Base-by-base conservation (phyloP, 2,329 filamentous ascomycete genomes). In the Fusarium virguliforme region DNA sequence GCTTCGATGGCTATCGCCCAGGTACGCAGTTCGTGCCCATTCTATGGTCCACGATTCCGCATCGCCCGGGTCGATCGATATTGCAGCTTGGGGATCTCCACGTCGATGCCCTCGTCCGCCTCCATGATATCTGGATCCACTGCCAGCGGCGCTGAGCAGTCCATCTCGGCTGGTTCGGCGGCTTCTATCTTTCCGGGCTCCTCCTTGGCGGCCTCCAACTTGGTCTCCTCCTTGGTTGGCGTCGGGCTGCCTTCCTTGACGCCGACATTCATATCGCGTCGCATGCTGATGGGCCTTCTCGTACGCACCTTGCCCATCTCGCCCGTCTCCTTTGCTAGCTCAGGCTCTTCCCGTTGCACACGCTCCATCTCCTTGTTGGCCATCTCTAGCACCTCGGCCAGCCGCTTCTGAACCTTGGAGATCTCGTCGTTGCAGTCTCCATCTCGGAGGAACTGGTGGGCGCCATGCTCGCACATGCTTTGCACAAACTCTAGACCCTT, bases 401-500 rank as follows among this genome's bases (percentile, higher is more conserved):
- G 87, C 15, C 89, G 88, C 63, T 86, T 84, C 76, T 90, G 88
- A 59, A 95, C 91, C 51, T 89, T 91, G 28, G 85, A 84, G 40
- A 97, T 87, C 79, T 97, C 94, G 18, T 89, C 87, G n/a, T 85
- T 87, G 80, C 95, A 97, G 76, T 96, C 92, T 10, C 94, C 95
- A 59, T 94, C 92, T 26, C 95, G 90, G n/a, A 98, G 85, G 67
- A 96, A 94, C 76, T 97, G 93, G 77, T 97, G 94, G 0, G 95
- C 95, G 3, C 92, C 95, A 60, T 91, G 90, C 82, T 98, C 95
- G 78, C 93, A 97, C 74, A 94, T 88, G 62, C 87, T 87, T 79
- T 97, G 94, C 6, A 94, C 92, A 70, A 89, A 88, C 77, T 97
- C 94, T 28, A 98, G 84, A 1, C 89, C 88, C 77, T 92, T 92